A percentile compares a stretch with the other conserved stretches of the same genome.
These are phyloP conservation scores for Arthrinium phaeospermum DNA, from an alignment of 2,329 filamentous ascomycete species.

Conservation along the genomic window DNA sequence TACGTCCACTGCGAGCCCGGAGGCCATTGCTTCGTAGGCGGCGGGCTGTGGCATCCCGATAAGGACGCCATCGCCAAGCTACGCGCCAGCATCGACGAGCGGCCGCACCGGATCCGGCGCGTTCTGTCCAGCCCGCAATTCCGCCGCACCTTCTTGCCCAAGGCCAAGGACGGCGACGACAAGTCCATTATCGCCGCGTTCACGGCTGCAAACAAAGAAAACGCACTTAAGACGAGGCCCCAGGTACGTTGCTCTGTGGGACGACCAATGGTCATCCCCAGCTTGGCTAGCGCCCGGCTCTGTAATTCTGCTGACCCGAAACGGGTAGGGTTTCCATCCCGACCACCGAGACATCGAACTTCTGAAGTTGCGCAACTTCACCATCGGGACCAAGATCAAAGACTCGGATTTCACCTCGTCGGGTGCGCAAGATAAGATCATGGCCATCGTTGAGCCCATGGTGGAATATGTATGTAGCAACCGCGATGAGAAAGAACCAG, in stretches of 20 bases:
- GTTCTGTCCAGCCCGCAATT: conserved; percentile 67
- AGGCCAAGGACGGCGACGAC: conserved; percentile 55
- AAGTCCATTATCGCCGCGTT: conserved; percentile 70
- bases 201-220: conserved; percentile 69
- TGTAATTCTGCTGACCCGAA: not conserved
- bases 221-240: conserved; percentile 83
- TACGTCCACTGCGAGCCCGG: conserved; percentile 83
- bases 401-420: conserved; percentile 69
- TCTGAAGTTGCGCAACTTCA: conserved; percentile 81
- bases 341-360: conserved; percentile 82
- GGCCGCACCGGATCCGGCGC: conserved; percentile 71
- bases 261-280: not conserved
- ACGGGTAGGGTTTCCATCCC: conserved; percentile 69
- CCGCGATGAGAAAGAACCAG: no score
- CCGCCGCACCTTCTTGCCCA: conserved; percentile 68
- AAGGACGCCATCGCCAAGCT: conserved; percentile 68
- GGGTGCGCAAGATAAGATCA: conserved; percentile 69
- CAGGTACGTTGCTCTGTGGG: conserved; percentile 62
- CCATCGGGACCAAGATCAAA: conserved; percentile 68
- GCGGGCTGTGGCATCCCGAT: conserved; percentile 83
- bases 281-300: not conserved
- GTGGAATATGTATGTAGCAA: conserved; percentile 76
- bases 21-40: conserved; percentile 71
- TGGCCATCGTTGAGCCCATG: conserved; percentile 69
- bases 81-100: conserved; percentile 76